These are phyloP conservation scores for Metschnikowia gelsemii DNA, from an alignment of 805 yeast genomes.

Conservation along the genomic window DNA sequence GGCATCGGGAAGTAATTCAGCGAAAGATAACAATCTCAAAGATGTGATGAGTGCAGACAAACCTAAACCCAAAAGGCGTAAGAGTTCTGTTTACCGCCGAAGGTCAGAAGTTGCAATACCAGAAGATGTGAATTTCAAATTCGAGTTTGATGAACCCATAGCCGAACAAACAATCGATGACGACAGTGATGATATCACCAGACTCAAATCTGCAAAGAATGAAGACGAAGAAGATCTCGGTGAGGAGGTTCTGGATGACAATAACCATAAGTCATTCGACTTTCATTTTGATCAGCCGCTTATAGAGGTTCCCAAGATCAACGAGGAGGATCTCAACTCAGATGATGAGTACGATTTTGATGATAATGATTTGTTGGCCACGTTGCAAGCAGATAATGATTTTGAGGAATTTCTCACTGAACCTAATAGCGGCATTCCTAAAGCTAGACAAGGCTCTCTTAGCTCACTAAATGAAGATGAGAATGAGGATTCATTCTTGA, in stretches of 20 bases:
- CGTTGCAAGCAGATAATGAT: conserved; percentile 48
- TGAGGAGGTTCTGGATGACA: conserved; percentile 40
- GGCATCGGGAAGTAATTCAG: conserved; percentile 12
- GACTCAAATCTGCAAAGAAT: conserved; percentile 16
- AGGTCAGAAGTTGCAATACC: conserved; percentile 41
- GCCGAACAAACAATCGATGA: conserved; percentile 12
- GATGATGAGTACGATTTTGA: conserved; percentile 68
- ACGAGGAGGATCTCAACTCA: conserved; percentile 48
- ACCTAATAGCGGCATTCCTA: conserved; percentile 5
- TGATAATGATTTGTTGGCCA: conserved; percentile 46
- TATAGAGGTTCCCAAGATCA: conserved; percentile 52
- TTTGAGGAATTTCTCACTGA: conserved; percentile 34
- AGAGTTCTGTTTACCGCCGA: conserved; percentile 25
- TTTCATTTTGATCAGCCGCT: conserved; percentile 34
- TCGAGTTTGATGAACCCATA: conserved; percentile 39
- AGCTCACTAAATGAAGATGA: conserved; percentile 37
- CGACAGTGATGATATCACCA: conserved; percentile 19
- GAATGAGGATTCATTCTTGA: conserved; percentile 37
- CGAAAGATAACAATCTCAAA: neutral
- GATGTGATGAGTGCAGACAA: conserved; percentile 12
- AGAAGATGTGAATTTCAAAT: conserved; percentile 41
- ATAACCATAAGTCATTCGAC: conserved; percentile 19
- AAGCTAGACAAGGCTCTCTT: conserved; percentile 28
- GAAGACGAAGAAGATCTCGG: conserved; percentile 60
- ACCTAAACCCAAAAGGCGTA: conserved; percentile 10